Conservation (phyloP, 2,329 filamentous ascomycete genomes). For the Botrytis fragariae region DNA sequence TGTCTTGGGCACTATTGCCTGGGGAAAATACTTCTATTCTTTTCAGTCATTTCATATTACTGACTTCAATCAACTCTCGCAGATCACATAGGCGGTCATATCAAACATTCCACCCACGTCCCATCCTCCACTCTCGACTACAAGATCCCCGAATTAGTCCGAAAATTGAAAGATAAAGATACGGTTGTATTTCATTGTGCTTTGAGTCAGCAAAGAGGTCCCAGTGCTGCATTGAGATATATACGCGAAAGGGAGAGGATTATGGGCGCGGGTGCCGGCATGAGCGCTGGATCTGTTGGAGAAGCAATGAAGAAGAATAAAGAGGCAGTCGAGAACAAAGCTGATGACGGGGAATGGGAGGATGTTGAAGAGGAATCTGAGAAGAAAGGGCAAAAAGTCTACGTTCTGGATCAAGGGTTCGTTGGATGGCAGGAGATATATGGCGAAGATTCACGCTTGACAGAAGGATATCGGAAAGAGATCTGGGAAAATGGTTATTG, state of each 20-base stretch:
- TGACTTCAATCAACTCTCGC: not conserved
- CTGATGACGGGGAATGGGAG: constrained; percentile 39
- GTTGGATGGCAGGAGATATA: constrained; percentile 83
- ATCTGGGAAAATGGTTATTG: constrained; percentile 60
- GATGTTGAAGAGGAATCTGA: constrained; percentile 33
- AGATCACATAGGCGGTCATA: constrained; percentile 93
- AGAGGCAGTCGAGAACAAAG: constrained; percentile 29
- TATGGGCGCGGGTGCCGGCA: constrained; percentile 29
- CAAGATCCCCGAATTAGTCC: constrained; percentile 77
- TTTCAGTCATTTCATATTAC: not conserved
- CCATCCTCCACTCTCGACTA: constrained; percentile 72
- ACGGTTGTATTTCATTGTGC: constrained; percentile 93
- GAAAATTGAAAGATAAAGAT: constrained; percentile 72
- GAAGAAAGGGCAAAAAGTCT: constrained; percentile 63
- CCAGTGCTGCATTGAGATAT: constrained; percentile 78
- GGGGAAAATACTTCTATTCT: not conserved
- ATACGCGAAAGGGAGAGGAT: constrained; percentile 63
- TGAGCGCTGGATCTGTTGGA: constrained; percentile 27
- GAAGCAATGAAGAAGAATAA: constrained; percentile 28
- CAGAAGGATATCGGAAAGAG: constrained; percentile 80
- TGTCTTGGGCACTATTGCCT: not conserved
- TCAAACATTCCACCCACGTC: constrained; percentile 71
- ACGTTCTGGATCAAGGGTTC: constrained; percentile 81
- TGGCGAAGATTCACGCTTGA: constrained; percentile 75
- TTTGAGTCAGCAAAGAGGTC: constrained; percentile 85